phyloP scores from a whole-genome alignment of 306 rosid genomes.

The Ziziphus jujuba region DNA sequence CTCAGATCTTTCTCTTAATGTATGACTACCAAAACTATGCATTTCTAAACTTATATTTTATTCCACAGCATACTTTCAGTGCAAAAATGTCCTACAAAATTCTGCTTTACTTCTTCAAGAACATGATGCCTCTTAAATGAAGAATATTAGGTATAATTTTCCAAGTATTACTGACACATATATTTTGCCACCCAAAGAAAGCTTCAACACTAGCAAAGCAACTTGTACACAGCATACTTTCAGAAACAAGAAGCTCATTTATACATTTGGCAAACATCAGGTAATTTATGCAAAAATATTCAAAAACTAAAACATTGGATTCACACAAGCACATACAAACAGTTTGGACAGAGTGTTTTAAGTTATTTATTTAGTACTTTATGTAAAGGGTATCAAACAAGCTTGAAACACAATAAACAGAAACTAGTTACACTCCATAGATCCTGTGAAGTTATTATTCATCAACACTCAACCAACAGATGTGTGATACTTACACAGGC shows the following conservation, averaged over 20 bases:
- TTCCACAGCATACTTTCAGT: no score
- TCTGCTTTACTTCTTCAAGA: neutral
- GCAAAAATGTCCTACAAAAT: neutral
- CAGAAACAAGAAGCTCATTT: neutral
- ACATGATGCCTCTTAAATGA: neutral
- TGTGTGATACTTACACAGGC: slow-evolving; percentile 62
- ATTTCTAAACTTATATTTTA: no score
- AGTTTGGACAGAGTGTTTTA: neutral
- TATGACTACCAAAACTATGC: no score
- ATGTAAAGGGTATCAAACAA: neutral
- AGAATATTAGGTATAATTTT: neutral
- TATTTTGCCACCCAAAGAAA: neutral
- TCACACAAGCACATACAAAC: neutral
- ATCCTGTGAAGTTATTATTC: slow-evolving; percentile 4
- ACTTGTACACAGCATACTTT: neutral
- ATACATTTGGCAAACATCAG: no score
- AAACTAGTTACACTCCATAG: neutral
- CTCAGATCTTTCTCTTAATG: no score
- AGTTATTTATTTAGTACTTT: neutral
- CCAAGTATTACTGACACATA: neutral
- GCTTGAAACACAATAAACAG: neutral
- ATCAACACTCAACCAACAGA: slow-evolving; percentile 14
- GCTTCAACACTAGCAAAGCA: neutral
- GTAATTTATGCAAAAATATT: no score
- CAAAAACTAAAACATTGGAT: neutral